phyloP scores from a whole-genome alignment of 225 moss, liverwort and hornwort species.

The Bryum argenteum region DNA sequence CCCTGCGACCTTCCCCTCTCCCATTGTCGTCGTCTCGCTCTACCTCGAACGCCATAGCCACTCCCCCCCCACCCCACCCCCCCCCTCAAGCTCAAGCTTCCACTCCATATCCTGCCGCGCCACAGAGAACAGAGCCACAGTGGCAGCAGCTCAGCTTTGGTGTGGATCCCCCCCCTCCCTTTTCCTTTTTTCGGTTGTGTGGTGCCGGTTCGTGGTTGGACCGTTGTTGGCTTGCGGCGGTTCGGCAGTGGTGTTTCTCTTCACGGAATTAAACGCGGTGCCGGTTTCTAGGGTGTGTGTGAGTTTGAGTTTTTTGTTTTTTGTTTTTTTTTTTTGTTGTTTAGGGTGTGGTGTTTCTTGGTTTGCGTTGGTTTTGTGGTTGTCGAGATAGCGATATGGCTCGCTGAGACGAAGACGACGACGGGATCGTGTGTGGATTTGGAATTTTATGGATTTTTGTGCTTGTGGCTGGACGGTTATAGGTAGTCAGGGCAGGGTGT shows the following conservation, averaged over 20 bases:
- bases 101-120: neutral
- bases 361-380: neutral
- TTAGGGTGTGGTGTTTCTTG: constrained; percentile 31
- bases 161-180: neutral
- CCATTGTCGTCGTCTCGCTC: neutral
- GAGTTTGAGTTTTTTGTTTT: constrained; percentile 5
- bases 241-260: constrained; percentile 26
- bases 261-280: constrained; percentile 16
- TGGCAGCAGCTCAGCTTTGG: neutral
- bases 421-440: constrained; percentile 30
- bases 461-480: constrained; percentile 17
- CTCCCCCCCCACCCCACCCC: neutral
- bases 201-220: constrained; percentile 37
- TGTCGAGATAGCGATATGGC: neutral
- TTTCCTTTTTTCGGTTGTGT: neutral
- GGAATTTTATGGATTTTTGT: constrained; percentile 4
- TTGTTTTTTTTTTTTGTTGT: neutral
- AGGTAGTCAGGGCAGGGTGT: constrained; percentile 27
- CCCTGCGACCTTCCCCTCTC: neutral
- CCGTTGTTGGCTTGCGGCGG: constrained; percentile 33
- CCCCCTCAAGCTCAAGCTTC: neutral
- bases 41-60: constrained; percentile 11
- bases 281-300: constrained; percentile 2
- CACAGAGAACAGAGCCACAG: neutral
- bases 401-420: neutral